phyloP scores from a whole-genome alignment of 495 filamentous ascomycete species.

The Trichodelitschia bisporula region DNA sequence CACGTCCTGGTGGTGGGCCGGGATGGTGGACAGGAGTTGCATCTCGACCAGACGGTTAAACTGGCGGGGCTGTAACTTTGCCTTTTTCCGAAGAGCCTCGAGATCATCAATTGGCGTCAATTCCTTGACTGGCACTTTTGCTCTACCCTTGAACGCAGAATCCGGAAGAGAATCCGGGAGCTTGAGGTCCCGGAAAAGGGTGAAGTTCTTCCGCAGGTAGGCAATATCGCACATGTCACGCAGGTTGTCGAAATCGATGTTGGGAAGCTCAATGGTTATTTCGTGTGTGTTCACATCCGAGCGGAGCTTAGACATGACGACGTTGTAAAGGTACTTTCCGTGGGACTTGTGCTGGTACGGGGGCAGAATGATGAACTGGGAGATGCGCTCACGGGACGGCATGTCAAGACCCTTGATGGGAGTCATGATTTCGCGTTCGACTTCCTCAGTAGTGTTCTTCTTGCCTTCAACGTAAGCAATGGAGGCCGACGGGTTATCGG shows the following conservation, averaged over 20 bases:
- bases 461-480: too few relatives aligned
- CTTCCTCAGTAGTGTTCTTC: too few relatives aligned
- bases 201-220: constrained; percentile 29
- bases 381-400: constrained; percentile 56
- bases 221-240: constrained; percentile 63
- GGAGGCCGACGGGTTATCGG: too few relatives aligned
- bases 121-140: constrained; percentile 28
- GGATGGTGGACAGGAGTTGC: constrained; percentile 56
- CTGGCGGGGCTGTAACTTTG: constrained; percentile 70
- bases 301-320: constrained; percentile 42
- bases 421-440: too few relatives aligned
- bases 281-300: constrained; percentile 40
- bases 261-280: constrained; percentile 88
- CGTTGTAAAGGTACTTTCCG: constrained; percentile 56
- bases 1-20: constrained; percentile 31
- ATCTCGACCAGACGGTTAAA: constrained; percentile 73
- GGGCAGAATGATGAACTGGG: constrained; percentile 84
- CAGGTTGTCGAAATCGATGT: constrained; percentile 78
- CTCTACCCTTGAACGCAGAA: constrained; percentile 6
- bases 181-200: constrained; percentile 25
- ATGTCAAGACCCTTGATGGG: constrained; percentile 15
- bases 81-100: constrained; percentile 31
- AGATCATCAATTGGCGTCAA: constrained; percentile 37
- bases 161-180: constrained; percentile 22
- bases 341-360: constrained; percentile 60